Evolutionary conservation across 2,329 filamentous ascomycete genomes (phyloP).

Genomic region (Fusarium chuoi): DNA sequence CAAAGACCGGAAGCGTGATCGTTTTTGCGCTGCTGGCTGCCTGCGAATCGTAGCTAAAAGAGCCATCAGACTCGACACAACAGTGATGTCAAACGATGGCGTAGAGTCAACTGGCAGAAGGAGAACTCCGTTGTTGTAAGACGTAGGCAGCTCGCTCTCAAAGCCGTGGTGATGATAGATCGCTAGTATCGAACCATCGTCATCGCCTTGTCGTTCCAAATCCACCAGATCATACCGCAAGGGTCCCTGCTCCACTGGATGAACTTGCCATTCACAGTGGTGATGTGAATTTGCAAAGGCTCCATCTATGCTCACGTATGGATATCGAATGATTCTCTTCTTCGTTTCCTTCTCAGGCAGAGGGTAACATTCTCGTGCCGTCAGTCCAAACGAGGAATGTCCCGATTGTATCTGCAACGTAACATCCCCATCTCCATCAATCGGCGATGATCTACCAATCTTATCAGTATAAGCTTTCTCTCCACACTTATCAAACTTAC

Average conservation of each 20-base stretch:
- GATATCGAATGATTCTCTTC: neutral
- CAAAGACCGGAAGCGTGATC: neutral
- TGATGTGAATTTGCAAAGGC: fast-evolving
- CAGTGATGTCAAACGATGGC: neutral
- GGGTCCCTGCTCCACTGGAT: neutral
- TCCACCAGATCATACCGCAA: conserved; percentile 16
- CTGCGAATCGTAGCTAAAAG: neutral
- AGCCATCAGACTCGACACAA: neutral
- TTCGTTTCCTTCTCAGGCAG: neutral
- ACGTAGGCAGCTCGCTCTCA: neutral
- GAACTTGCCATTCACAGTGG: neutral
- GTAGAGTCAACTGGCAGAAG: neutral
- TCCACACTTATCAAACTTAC: neutral
- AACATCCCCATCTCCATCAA: neutral
- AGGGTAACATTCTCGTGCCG: neutral
- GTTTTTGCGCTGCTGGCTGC: neutral
- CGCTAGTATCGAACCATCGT: neutral
- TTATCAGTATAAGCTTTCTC: neutral
- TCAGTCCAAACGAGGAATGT: neutral
- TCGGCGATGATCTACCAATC: neutral
- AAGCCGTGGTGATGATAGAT: conserved; percentile 15
- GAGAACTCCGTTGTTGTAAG: neutral
- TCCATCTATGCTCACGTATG: neutral
- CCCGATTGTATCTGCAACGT: neutral
- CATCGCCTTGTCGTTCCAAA: fast-evolving